These are phyloP conservation scores for Pichia sp. DNA, from an alignment of 1,139 yeast species.

Conservation along the genomic window DNA sequence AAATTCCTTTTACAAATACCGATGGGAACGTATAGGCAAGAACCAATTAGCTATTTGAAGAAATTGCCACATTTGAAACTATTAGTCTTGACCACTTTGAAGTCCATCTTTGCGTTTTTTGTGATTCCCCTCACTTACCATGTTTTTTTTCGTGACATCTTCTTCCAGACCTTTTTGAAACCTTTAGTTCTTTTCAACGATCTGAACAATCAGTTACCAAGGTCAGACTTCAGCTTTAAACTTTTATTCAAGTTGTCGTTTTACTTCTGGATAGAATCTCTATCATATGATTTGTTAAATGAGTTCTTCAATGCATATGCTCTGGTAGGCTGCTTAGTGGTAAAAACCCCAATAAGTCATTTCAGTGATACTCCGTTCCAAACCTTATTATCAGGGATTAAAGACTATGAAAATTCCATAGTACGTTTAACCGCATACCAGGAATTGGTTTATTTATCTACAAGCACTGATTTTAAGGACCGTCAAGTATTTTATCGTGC, in stretches of 20 bases:
- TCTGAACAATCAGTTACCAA: slow-evolving; percentile 36
- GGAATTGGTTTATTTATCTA: slow-evolving; percentile 61
- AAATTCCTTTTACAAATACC: slow-evolving; percentile 55
- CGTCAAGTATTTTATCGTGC: slow-evolving; percentile 52
- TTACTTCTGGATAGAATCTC: slow-evolving; percentile 33
- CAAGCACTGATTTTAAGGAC: slow-evolving; percentile 44
- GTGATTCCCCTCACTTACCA: slow-evolving; percentile 48
- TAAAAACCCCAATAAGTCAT: slow-evolving; percentile 64
- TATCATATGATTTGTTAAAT: slow-evolving; percentile 61
- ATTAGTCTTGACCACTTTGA: slow-evolving; percentile 17
- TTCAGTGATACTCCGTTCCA: slow-evolving; percentile 68
- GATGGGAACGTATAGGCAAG: slow-evolving; percentile 41
- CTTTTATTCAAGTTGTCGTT: slow-evolving; percentile 38
- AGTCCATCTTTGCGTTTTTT: slow-evolving; percentile 31
- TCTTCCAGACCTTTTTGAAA: slow-evolving; percentile 13
- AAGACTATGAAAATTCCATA: slow-evolving; percentile 48
- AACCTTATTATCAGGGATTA: slow-evolving; percentile 70
- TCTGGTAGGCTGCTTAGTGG: slow-evolving; percentile 77
- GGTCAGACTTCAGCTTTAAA: slow-evolving; percentile 38
- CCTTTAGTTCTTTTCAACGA: slow-evolving; percentile 21
- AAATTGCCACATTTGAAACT: slow-evolving; percentile 11
- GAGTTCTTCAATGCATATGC: slow-evolving; percentile 67
- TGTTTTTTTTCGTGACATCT: slow-evolving; percentile 40
- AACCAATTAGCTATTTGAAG: slow-evolving; percentile 36
- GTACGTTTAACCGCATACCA: slow-evolving; percentile 69